Percentiles rank a stretch among this genome's conserved stretches.
These are phyloP conservation scores for Porodaedalea pini DNA, from an alignment of 1,284 basidiomycete genomes.

Conservation along the genomic window DNA sequence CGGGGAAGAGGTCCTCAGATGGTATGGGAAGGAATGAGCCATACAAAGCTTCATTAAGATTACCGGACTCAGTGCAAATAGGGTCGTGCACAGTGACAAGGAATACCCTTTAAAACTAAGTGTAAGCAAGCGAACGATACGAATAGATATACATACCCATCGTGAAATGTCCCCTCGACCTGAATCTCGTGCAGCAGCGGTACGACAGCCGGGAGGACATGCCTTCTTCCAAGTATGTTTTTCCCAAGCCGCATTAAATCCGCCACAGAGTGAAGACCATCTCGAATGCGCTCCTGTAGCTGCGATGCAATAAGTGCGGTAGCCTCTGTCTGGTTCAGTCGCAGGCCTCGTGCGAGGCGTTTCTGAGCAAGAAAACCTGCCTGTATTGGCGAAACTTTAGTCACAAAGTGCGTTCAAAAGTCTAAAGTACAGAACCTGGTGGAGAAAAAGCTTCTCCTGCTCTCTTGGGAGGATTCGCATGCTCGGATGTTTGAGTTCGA, in stretches of 20 bases:
- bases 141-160: slow-evolving; percentile 53
- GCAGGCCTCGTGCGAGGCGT: slow-evolving; percentile 86
- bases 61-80: slow-evolving; percentile 78
- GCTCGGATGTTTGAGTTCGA: not conserved
- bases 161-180: slow-evolving; percentile 87
- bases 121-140: not conserved
- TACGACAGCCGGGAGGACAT: slow-evolving; percentile 82
- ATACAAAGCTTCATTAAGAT: slow-evolving; percentile 81
- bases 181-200: slow-evolving; percentile 77
- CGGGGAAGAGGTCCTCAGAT: slow-evolving; percentile 58
- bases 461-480: slow-evolving; percentile 39
- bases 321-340: slow-evolving; percentile 86
- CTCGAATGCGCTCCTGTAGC: slow-evolving; percentile 92
- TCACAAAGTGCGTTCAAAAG: not conserved
- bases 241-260: slow-evolving; percentile 93
- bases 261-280: slow-evolving; percentile 85
- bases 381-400: slow-evolving; percentile 33
- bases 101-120: slow-evolving; percentile 62
- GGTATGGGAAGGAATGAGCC: slow-evolving; percentile 91
- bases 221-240: slow-evolving; percentile 80
- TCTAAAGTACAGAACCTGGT: slow-evolving; percentile 31
- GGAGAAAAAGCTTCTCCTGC: slow-evolving; percentile 38
- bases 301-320: slow-evolving; percentile 88
- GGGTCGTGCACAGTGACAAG: slow-evolving; percentile 94
- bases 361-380: slow-evolving; percentile 89